A percentile compares a stretch with the other conserved stretches of the same genome.
phyloP scores from a whole-genome alignment of 106 monocot species.

The Acorus gramineus region DNA sequence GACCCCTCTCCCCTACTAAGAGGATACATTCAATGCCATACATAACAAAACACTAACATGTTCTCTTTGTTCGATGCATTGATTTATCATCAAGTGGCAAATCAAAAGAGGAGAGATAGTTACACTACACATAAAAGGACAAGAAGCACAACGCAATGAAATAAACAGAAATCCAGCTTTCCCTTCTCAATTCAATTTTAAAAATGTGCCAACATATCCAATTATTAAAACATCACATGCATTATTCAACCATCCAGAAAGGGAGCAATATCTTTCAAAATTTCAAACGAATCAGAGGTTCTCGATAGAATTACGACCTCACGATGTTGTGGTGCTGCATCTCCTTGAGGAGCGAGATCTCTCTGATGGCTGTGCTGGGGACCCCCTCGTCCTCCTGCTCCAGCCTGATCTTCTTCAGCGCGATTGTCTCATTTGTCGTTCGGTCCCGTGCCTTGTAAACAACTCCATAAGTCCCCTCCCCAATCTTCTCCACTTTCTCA shows the following conservation, averaged over 20 bases:
- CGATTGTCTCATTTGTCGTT: constrained; percentile 59
- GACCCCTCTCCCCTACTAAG: too few species aligned
- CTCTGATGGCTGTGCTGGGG: constrained; percentile 66
- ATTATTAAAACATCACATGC: neutral
- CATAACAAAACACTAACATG: too few species aligned
- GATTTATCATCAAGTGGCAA: too few species aligned
- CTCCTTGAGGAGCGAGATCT: constrained; percentile 72
- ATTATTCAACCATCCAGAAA: neutral
- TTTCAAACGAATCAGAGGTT: too few species aligned
- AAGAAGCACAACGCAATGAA: too few species aligned
- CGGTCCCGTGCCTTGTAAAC: constrained; percentile 68
- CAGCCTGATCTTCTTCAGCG: constrained; percentile 68
- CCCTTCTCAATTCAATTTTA: too few species aligned
- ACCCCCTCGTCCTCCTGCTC: constrained; percentile 81
- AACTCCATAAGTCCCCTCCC: constrained; percentile 84
- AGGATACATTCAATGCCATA: too few species aligned
- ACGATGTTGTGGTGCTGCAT: constrained; percentile 31
- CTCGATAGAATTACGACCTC: neutral
- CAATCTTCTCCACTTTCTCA: constrained; percentile 64
- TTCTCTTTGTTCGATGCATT: too few species aligned
- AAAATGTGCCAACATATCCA: neutral
- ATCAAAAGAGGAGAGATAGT: too few species aligned
- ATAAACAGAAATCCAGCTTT: too few species aligned
- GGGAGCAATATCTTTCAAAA: neutral
- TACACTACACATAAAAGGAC: too few species aligned